phyloP scores from a whole-genome alignment of 2,329 filamentous ascomycete genomes.

The Penicillium polonicum region DNA sequence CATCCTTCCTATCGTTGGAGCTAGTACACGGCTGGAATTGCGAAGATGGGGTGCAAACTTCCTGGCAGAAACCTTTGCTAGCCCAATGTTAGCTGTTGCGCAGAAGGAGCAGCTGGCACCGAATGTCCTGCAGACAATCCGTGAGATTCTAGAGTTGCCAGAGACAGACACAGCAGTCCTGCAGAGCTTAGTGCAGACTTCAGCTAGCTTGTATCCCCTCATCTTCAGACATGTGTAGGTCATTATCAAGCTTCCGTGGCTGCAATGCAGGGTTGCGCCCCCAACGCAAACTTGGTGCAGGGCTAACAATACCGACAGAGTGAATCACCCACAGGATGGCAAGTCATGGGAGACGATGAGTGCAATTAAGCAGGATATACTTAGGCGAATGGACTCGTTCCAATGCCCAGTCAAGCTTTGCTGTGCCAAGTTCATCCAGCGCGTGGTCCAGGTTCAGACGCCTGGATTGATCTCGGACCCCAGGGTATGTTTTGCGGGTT shows the following conservation, averaged over 20 bases:
- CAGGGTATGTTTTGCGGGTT: slow-evolving; percentile 59
- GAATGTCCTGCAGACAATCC: slow-evolving; percentile 74
- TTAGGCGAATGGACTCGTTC: slow-evolving; percentile 83
- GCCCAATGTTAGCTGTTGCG: slow-evolving; percentile 72
- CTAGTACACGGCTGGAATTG: slow-evolving; percentile 71
- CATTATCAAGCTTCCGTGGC: slow-evolving; percentile 21
- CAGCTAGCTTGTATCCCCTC: slow-evolving; percentile 88
- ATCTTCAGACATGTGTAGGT: slow-evolving; percentile 87
- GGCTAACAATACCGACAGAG: slow-evolving; percentile 56
- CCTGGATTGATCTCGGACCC: slow-evolving; percentile 78
- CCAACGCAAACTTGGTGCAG: background rate
- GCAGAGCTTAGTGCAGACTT: slow-evolving; percentile 82
- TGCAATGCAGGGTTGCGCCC: background rate
- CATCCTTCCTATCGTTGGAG: slow-evolving; percentile 85
- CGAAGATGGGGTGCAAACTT: slow-evolving; percentile 97
- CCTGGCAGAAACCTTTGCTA: slow-evolving; percentile 91
- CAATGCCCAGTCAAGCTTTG: slow-evolving; percentile 77
- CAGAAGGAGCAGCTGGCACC: slow-evolving; percentile 79
- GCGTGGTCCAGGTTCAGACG: slow-evolving; percentile 88
- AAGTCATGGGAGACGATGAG: slow-evolving; percentile 85
- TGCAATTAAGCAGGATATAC: slow-evolving; percentile 82
- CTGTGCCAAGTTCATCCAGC: slow-evolving; percentile 96
- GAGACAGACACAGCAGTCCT: slow-evolving; percentile 76
- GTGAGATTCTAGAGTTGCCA: slow-evolving; percentile 66
- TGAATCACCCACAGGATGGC: slow-evolving; percentile 78